Evolutionary conservation across 768 basidiomycete species (phyloP).

Genomic region (Saitozyma sp.): DNA sequence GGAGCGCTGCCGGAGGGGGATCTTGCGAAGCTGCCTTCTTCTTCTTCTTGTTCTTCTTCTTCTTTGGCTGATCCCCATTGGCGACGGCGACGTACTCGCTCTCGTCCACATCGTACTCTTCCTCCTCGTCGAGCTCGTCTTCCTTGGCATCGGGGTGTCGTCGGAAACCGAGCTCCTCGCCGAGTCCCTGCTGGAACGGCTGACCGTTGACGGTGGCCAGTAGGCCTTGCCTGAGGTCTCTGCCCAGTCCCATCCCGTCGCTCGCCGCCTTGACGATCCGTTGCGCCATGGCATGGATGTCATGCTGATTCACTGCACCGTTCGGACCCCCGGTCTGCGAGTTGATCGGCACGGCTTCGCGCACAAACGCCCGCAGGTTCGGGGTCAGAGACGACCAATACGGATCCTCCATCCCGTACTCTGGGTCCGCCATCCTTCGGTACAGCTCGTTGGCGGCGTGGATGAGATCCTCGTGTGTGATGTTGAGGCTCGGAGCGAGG

Average conservation of each 20-base stretch:
- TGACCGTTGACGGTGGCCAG: constrained; percentile 53
- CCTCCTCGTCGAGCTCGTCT: constrained; percentile 40
- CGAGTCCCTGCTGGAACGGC: constrained; percentile 40
- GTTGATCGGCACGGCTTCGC: constrained; percentile 57
- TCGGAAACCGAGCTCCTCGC: constrained; percentile 48
- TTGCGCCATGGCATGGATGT: constrained; percentile 70
- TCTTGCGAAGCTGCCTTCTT: constrained; percentile 48
- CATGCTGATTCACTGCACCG: constrained; percentile 56
- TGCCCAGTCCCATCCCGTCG: constrained; percentile 43
- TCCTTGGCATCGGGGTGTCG: constrained; percentile 47
- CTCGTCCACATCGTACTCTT: constrained; percentile 42
- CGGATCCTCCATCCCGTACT: constrained; percentile 61
- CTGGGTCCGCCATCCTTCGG: constrained; percentile 58
- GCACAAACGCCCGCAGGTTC: constrained; percentile 69
- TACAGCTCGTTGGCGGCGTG: constrained; percentile 66
- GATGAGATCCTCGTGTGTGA: constrained; percentile 63
- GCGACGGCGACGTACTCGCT: constrained; percentile 25
- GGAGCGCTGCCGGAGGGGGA: constrained; percentile 32
- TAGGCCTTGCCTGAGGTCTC: constrained; percentile 45
- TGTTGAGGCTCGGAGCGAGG: constrained; percentile 20
- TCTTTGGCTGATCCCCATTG: constrained; percentile 52
- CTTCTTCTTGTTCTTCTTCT: constrained; percentile 59
- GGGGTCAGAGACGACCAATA: constrained; percentile 71
- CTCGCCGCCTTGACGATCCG: constrained; percentile 58
- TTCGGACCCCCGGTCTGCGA: constrained; percentile 21